Conservation (phyloP, 257 asterid genomes). For the Galeopsis tetrahit region DNA sequence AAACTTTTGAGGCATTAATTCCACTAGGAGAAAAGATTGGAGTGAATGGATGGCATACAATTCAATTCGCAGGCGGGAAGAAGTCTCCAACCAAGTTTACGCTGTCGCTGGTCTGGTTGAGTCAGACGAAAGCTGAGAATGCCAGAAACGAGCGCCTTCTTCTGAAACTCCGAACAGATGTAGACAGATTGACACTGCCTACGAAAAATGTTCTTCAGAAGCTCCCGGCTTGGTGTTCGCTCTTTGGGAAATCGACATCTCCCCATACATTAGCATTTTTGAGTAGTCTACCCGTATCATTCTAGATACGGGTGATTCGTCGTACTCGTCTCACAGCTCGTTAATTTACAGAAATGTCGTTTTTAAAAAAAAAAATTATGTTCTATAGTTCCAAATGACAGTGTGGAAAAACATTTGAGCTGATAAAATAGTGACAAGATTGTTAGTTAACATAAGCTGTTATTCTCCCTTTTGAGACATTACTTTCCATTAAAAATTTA, state of each 20-base stretch:
- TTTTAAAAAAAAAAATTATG: too few relatives aligned
- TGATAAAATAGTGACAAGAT: neutral
- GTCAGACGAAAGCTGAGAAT: constrained; percentile 28
- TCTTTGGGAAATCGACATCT: constrained; percentile 83
- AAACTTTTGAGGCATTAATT: constrained; percentile 57
- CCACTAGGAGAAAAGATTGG: constrained; percentile 61
- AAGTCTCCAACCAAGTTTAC: constrained; percentile 71
- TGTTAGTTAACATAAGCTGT: neutral
- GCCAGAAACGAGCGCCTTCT: constrained; percentile 38
- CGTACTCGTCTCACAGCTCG: neutral
- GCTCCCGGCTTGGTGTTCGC: constrained; percentile 90
- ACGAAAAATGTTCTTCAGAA: constrained; percentile 49
- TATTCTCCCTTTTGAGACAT: neutral
- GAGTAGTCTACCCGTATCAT: constrained; percentile 50
- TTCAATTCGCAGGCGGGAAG: constrained; percentile 87
- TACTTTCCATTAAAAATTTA: neutral
- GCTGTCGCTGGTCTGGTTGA: constrained; percentile 62
- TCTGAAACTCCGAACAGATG: constrained; percentile 76
- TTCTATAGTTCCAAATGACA: neutral
- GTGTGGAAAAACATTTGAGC: constrained; percentile 1
- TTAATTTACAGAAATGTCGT: neutral
- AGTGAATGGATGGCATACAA: constrained; percentile 79
- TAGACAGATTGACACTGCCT: constrained; percentile 64
- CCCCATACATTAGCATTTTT: constrained; percentile 78
- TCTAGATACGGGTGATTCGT: constrained; percentile 33